Conservation (phyloP, 352 stramenopile species). For the Globisporangium canariense region DNA sequence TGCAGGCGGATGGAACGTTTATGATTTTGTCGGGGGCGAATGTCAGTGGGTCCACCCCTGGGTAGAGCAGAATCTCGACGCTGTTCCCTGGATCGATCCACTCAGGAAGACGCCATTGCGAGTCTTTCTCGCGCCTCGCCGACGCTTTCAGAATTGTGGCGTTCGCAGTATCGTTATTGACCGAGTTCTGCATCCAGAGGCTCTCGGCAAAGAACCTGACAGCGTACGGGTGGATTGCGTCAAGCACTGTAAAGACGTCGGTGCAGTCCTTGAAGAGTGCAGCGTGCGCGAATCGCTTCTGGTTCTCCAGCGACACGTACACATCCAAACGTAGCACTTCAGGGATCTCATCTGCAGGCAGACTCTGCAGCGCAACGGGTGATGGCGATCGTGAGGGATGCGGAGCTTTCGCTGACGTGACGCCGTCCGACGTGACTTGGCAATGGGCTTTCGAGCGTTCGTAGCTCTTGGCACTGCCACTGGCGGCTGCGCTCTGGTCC, state of each 20-base stretch:
- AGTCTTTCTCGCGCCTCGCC: slow-evolving; percentile 26
- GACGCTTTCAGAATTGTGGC: slow-evolving; percentile 40
- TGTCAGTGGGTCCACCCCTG: slow-evolving; percentile 40
- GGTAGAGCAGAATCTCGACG: slow-evolving; percentile 53
- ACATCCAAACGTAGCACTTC: slow-evolving; percentile 34
- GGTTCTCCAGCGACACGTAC: slow-evolving; percentile 47
- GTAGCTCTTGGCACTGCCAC: background rate
- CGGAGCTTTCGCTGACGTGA: background rate
- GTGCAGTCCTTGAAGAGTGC: slow-evolving; percentile 49
- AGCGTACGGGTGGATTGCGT: slow-evolving; percentile 61
- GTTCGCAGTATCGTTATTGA: slow-evolving; percentile 22
- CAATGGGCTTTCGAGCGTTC: background rate
- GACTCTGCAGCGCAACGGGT: slow-evolving; percentile 21
- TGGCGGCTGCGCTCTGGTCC: background rate
- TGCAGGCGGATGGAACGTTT: slow-evolving; percentile 31
- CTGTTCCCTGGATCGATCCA: slow-evolving; percentile 43
- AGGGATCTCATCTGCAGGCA: slow-evolving; percentile 31
- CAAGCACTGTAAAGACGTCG: slow-evolving; percentile 60
- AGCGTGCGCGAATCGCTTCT: slow-evolving; percentile 45
- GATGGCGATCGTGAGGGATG: no score
- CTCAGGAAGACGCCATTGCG: slow-evolving; percentile 34
- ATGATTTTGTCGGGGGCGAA: slow-evolving; percentile 59
- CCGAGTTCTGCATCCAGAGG: slow-evolving; percentile 31
- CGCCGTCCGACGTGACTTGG: background rate
- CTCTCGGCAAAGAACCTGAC: slow-evolving; percentile 40